These are phyloP conservation scores for Drechslera avenae DNA, from an alignment of 2,329 filamentous ascomycete genomes.

Conservation along the genomic window DNA sequence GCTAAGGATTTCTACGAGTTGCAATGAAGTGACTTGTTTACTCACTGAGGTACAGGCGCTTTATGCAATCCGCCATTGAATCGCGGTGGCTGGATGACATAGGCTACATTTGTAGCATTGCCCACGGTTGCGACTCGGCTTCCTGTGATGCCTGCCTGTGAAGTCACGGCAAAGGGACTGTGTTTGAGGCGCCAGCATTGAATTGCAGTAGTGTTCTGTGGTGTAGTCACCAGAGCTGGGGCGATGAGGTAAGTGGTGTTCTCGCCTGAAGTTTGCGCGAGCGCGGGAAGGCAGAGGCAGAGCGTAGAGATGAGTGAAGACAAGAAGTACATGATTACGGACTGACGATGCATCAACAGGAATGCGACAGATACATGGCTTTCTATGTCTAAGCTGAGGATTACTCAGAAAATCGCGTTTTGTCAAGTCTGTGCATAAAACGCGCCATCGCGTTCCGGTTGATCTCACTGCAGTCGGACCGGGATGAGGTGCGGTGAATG, in stretches of 20 bases:
- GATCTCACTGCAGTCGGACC: neutral
- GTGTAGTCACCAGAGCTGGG: slow-evolving; percentile 42
- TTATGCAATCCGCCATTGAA: slow-evolving; percentile 44
- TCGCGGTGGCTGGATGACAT: slow-evolving; percentile 40
- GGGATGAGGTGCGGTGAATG: too few relatives aligned
- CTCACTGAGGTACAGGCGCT: slow-evolving; percentile 38
- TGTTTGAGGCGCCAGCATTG: slow-evolving; percentile 43
- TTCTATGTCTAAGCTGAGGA: too few relatives aligned
- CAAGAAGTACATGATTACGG: too few relatives aligned
- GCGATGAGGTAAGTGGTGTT: slow-evolving; percentile 32
- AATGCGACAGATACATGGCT: too few relatives aligned
- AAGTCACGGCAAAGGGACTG: slow-evolving; percentile 31
- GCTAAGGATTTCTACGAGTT: too few relatives aligned
- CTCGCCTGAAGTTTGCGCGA: slow-evolving; percentile 4
- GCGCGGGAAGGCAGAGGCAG: neutral
- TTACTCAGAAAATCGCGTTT: too few relatives aligned
- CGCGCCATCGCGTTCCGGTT: too few relatives aligned
- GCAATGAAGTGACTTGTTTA: neutral
- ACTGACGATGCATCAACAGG: too few relatives aligned
- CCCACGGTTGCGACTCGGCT: slow-evolving; percentile 26
- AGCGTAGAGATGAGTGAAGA: neutral
- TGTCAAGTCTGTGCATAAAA: too few relatives aligned
- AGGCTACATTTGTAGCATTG: slow-evolving; percentile 32
- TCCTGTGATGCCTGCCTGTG: slow-evolving; percentile 34
- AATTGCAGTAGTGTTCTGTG: slow-evolving; percentile 37